A percentile compares a stretch with the other conserved stretches of the same genome.
phyloP scores from a whole-genome alignment of 2,329 filamentous ascomycete genomes.

The Chrysosporium queenslandicum region DNA sequence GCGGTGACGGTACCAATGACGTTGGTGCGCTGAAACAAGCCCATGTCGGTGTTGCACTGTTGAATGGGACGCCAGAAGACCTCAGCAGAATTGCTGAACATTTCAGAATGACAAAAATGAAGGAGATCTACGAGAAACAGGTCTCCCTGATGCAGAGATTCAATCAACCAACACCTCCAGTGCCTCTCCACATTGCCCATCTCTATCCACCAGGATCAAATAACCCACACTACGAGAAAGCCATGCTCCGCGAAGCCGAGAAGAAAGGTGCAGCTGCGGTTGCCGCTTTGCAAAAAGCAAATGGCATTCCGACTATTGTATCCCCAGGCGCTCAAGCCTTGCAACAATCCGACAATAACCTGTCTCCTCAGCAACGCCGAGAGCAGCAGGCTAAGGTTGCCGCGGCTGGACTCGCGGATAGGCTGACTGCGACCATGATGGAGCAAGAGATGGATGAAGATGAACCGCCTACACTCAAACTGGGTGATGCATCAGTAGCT shows the following conservation, averaged over 20 bases:
- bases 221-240: conserved; percentile 92
- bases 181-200: conserved; percentile 86
- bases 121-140: conserved; percentile 97
- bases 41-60: conserved; percentile 87
- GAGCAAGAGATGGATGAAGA: conserved; percentile 77
- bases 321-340: conserved; percentile 55
- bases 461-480: conserved; percentile 90
- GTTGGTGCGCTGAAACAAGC: conserved; percentile 96
- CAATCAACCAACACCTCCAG: conserved; percentile 85
- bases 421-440: conserved; percentile 78
- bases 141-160: conserved; percentile 83
- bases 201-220: conserved; percentile 80
- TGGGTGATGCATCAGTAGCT: conserved; percentile 92
- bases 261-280: conserved; percentile 58
- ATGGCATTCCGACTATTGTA: conserved; percentile 53
- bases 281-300: conserved; percentile 44
- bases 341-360: conserved; percentile 42
- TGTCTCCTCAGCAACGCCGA: conserved; percentile 43
- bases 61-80: conserved; percentile 90
- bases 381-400: conserved; percentile 55
- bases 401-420: conserved; percentile 71
- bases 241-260: conserved; percentile 73
- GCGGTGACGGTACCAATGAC: conserved; percentile 95
- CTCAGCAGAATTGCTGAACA: conserved; percentile 87
- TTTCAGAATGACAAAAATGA: conserved; percentile 90